Base-by-base conservation (phyloP, 257 asterid species). In the Capsicum pubescens region DNA sequence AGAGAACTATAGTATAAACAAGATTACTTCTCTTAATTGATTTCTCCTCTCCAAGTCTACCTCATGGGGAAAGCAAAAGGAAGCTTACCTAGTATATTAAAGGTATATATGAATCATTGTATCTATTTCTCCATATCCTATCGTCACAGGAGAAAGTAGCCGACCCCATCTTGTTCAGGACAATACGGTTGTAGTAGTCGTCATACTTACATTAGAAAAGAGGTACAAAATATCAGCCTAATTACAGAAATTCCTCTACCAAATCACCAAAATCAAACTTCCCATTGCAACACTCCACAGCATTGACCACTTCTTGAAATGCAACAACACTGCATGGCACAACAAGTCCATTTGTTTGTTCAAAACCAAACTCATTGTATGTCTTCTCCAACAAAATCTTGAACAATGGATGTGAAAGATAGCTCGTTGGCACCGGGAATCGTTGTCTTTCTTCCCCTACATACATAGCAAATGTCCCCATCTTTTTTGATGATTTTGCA, bases 331-430 rank as follows among this genome's bases (percentile, higher is more conserved):
- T 93, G 57, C 97, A 94, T 4, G 99, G 99, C 2, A 95, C 90
- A 35, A 91, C 93, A 0, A 95, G 90, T 0, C 97, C 95, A 60
- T 83, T 85, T 15, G 87, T 86, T 13, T 93, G 95, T 32, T 80
- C 84, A 63, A 93, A 93, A 11, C 97, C 99, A 57, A 84, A 94
- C 87, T 94, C 97, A 15, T 93, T 79, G 35, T 87, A 91, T 16
- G 98, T 94, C 90, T 94, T 95, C 85, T 95, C 97, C 21, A 95
- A 58, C 87, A 95, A 44, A 79, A 95, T 95, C 89, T 88, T 93
- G 94, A 95, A 90, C 71, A 95, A 69, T 35, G 99, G 99, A 89
- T 95, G 99, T 1, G 95, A 90, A 3, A 95, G 95, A 46, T 95
- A 90, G n/a, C 90, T 84, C 0, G 95, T 94, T 1, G 97, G 98